A percentile compares a stretch with the other conserved stretches of the same genome.
phyloP scores from a whole-genome alignment of 2,329 filamentous ascomycete genomes.

The Paecilomyces niveus region DNA sequence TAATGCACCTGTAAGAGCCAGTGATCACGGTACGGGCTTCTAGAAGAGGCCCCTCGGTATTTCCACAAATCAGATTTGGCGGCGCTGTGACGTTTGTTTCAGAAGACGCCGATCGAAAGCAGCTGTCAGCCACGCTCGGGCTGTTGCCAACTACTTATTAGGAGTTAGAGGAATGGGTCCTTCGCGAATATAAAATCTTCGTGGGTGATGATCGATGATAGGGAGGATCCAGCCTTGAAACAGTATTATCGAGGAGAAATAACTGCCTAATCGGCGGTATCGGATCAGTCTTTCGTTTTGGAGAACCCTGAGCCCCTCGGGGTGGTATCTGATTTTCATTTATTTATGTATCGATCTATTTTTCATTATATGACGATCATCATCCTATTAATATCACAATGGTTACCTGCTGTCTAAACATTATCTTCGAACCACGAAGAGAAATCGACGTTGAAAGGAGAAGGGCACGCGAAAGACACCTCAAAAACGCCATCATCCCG shows the following conservation, averaged over 20 bases:
- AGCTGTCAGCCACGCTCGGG: neutral
- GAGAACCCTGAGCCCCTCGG: neutral
- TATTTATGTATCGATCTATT: neutral
- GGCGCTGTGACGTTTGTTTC: neutral
- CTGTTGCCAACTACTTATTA: neutral
- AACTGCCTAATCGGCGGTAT: neutral
- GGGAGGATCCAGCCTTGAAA: neutral
- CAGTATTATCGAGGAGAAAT: neutral
- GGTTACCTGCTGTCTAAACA: neutral
- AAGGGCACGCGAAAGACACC: neutral
- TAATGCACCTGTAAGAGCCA: neutral
- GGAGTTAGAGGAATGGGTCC: neutral
- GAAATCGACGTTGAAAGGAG: neutral
- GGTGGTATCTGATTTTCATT: neutral
- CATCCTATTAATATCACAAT: neutral
- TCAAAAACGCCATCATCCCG: neutral
- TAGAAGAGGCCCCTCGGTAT: neutral
- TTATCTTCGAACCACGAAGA: neutral
- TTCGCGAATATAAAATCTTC: neutral
- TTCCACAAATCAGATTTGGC: neutral
- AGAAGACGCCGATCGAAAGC: neutral
- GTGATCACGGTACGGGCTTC: neutral
- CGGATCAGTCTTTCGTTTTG: neutral
- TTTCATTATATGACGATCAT: neutral
- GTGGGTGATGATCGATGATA: neutral